phyloP scores from a whole-genome alignment of 352 stramenopile genomes.

The Globisporangium iwayamae region DNA sequence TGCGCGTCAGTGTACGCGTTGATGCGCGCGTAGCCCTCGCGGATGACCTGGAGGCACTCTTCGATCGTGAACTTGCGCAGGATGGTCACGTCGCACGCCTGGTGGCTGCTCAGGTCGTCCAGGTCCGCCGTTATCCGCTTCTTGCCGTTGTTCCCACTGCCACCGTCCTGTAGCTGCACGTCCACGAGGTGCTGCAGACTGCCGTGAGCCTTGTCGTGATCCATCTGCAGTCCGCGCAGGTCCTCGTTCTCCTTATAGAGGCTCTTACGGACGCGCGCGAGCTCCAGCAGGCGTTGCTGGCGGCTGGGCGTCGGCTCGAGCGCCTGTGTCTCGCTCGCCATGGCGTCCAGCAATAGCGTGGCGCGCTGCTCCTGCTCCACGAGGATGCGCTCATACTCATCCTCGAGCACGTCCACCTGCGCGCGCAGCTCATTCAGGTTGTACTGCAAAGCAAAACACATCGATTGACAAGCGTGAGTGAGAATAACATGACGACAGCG shows the following conservation, averaged over 20 bases:
- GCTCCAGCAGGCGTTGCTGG: conserved; percentile 23
- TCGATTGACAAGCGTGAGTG: neutral
- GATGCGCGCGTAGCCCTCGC: conserved; percentile 33
- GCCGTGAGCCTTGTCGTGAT: conserved; percentile 39
- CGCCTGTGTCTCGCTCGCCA: conserved; percentile 18
- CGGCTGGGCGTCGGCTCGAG: conserved; percentile 20
- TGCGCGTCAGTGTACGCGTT: conserved; percentile 35
- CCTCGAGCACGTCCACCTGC: conserved; percentile 40
- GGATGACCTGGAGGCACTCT: conserved; percentile 42
- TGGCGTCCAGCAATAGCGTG: conserved; percentile 14
- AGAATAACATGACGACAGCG: neutral
- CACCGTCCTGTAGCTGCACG: conserved; percentile 27
- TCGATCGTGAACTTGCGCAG: conserved; percentile 33
- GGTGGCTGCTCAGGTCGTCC: neutral
- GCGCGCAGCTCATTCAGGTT: conserved; percentile 43
- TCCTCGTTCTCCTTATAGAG: conserved; percentile 45
- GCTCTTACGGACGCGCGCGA: conserved; percentile 30
- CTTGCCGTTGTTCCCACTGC: conserved; percentile 11
- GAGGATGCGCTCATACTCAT: conserved; percentile 41
- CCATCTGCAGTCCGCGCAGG: conserved; percentile 31
- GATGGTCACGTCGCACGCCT: conserved; percentile 33
- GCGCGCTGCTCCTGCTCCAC: conserved; percentile 24
- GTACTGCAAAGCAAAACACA: conserved; percentile 18
- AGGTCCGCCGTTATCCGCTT: conserved; percentile 15
- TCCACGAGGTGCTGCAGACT: conserved; percentile 48